Evolutionary conservation across 2,329 filamentous ascomycete genomes (phyloP).

Genomic region (Fusarium camptoceras): DNA sequence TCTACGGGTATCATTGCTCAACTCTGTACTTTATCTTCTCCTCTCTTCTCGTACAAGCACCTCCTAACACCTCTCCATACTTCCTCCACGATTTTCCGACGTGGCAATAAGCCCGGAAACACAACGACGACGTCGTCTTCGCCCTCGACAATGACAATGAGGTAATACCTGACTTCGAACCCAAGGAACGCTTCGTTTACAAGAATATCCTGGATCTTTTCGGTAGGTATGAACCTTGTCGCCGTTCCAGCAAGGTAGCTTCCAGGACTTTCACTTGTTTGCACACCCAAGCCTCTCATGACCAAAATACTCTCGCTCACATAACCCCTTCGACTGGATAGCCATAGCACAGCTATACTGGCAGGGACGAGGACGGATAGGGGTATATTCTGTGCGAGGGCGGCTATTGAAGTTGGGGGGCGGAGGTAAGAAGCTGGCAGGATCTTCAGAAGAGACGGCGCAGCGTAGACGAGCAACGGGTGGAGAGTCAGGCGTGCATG

Average conservation of each 20-base stretch:
- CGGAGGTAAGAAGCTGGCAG: constrained; percentile 44
- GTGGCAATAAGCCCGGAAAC: constrained; percentile 84
- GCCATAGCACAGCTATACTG: constrained; percentile 55
- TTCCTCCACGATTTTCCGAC: constrained; percentile 79
- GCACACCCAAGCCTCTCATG: constrained; percentile 88
- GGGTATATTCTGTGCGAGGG: constrained; percentile 53
- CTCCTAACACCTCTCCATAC: constrained; percentile 89
- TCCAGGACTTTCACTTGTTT: constrained; percentile 75
- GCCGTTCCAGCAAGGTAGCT: constrained; percentile 69
- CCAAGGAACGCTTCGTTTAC: constrained; percentile 95
- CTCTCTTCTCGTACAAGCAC: constrained; percentile 75
- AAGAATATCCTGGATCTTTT: constrained; percentile 90
- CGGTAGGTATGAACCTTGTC: constrained; percentile 82
- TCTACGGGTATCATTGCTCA: constrained; percentile 22
- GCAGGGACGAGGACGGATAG: constrained; percentile 55
- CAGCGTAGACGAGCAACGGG: constrained; percentile 43
- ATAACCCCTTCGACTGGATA: constrained; percentile 60
- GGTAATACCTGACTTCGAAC: constrained; percentile 89
- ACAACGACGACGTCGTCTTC: constrained; percentile 94
- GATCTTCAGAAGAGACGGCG: constrained; percentile 23
- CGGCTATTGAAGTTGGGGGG: constrained; percentile 49
- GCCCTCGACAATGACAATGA: constrained; percentile 89
- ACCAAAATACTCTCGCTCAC: constrained; percentile 87
- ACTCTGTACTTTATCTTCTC: constrained; percentile 48
- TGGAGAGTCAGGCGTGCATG: constrained; percentile 60